phyloP scores from a whole-genome alignment of 78 protist genomes.

The Cavenderia fasciculata region DNA sequence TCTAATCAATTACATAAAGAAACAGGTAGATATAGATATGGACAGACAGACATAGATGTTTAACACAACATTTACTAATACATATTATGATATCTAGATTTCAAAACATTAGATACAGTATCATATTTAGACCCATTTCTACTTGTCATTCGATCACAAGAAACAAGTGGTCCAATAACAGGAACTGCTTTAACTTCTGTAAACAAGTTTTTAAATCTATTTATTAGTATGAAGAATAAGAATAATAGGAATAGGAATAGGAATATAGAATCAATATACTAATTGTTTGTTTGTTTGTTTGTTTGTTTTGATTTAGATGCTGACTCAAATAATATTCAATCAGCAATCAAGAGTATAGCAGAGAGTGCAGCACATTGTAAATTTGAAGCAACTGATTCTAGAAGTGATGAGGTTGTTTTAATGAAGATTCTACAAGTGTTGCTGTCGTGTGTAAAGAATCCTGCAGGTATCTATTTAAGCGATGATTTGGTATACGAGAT shows the following conservation, averaged over 20 bases:
- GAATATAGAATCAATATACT: neutral
- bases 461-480: constrained; percentile 50
- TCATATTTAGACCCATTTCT: constrained; percentile 87
- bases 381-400: constrained; percentile 94
- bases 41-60: neutral
- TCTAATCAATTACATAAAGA: constrained; percentile 50
- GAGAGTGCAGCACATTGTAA: constrained; percentile 89
- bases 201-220: constrained; percentile 80
- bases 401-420: constrained; percentile 94
- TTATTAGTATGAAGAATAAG: constrained; percentile 43
- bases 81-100: constrained; percentile 16
- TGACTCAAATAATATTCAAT: constrained; percentile 30
- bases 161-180: constrained; percentile 93
- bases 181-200: constrained; percentile 92
- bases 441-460: constrained; percentile 36
- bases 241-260: neutral
- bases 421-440: constrained; percentile 87
- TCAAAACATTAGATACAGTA: constrained; percentile 55
- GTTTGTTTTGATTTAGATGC: no score
- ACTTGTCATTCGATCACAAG: constrained; percentile 85
- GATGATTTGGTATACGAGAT: constrained; percentile 59
- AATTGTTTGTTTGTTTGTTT: no score
- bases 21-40: constrained; percentile 11
- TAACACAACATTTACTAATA: neutral
- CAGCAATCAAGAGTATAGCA: constrained; percentile 70